Evolutionary conservation across 2,329 filamentous ascomycete genomes (phyloP).

Genomic region (Pyrenophora seminiperda): DNA sequence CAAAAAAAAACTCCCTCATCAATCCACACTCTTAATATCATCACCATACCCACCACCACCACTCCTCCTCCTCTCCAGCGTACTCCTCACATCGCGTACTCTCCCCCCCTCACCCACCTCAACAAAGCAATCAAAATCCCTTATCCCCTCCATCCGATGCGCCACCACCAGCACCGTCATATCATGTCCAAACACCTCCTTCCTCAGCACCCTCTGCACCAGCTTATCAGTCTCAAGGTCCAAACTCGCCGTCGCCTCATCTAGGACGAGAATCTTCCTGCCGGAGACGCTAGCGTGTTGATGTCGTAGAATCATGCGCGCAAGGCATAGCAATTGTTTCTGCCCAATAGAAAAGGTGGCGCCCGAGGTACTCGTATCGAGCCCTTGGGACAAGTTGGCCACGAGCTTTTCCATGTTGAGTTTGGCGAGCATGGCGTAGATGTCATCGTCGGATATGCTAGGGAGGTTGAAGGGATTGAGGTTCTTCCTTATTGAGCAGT

Average conservation of each 20-base stretch:
- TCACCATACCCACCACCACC: no score
- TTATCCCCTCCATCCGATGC: neutral
- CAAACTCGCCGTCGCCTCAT: neutral
- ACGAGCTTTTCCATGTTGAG: neutral
- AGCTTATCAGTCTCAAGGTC: neutral
- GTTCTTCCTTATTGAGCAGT: neutral
- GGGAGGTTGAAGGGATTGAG: neutral
- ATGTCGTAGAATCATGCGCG: neutral
- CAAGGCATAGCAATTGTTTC: neutral
- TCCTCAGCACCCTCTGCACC: neutral
- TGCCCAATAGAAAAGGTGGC: neutral
- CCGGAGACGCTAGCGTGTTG: neutral
- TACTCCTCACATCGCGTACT: neutral
- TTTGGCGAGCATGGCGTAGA: neutral
- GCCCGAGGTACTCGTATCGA: neutral
- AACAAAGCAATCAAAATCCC: neutral
- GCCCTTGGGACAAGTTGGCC: neutral
- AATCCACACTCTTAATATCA: no score
- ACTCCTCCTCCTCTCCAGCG: neutral
- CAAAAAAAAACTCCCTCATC: no score
- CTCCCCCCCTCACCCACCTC: neutral
- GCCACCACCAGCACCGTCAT: neutral
- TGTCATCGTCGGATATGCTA: constrained; percentile 1
- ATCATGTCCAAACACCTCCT: neutral
- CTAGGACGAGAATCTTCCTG: neutral